A percentile compares a stretch with the other conserved stretches of the same genome.
Evolutionary conservation across 2,329 filamentous ascomycete species (phyloP).

Genomic region (Teratosphaeria zuluensis): DNA sequence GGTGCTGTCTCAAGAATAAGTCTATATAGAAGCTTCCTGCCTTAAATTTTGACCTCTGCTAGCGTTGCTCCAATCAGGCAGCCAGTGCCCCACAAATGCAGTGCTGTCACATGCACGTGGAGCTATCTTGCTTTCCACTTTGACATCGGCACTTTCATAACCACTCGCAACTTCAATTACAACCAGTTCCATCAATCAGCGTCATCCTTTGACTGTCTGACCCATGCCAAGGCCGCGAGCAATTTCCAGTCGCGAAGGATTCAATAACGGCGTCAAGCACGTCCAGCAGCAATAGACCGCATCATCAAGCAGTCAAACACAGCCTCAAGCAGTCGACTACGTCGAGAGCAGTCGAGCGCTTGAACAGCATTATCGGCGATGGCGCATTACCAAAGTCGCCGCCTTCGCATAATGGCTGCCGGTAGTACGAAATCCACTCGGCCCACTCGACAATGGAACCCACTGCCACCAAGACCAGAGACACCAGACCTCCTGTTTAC

Average conservation of each 20-base stretch:
- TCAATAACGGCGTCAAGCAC: too few relatives aligned
- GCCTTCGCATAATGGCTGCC: background rate
- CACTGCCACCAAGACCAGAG: background rate
- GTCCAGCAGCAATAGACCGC: too few relatives aligned
- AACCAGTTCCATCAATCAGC: too few relatives aligned
- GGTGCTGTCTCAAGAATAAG: background rate
- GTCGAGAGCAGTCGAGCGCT: too few relatives aligned
- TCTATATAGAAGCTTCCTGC: background rate
- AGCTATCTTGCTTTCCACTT: background rate
- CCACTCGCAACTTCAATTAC: too few relatives aligned
- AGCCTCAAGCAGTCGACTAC: too few relatives aligned
- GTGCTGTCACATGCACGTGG: background rate
- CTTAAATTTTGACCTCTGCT: background rate
- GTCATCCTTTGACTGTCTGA: too few relatives aligned
- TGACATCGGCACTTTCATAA: background rate
- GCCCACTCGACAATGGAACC: background rate
- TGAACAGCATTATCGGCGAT: too few relatives aligned
- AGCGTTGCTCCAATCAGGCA: background rate
- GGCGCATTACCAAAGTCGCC: too few relatives aligned
- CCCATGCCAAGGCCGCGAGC: too few relatives aligned
- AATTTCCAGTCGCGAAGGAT: too few relatives aligned
- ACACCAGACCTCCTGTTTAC: background rate
- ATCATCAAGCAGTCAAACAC: too few relatives aligned
- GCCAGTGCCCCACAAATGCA: background rate
- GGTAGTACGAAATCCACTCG: background rate